Evolutionary conservation across 768 basidiomycete genomes (phyloP).

Genomic region (Boletus barrowsii): DNA sequence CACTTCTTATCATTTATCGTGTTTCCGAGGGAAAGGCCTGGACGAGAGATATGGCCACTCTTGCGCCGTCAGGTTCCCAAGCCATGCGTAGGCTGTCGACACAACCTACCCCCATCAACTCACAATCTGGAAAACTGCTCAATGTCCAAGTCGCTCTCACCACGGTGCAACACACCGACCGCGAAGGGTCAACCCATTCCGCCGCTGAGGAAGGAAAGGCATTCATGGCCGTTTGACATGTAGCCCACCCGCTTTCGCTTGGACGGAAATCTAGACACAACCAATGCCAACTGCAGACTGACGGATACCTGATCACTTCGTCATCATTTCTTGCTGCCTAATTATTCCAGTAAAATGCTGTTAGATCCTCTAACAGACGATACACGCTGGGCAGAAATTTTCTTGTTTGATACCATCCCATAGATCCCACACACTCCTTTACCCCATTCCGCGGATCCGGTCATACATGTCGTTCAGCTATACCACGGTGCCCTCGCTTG

Average conservation of each 20-base stretch:
- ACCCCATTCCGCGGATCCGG: background rate
- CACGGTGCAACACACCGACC: background rate
- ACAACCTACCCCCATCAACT: background rate
- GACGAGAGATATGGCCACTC: conserved; percentile 23
- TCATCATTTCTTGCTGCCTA: background rate
- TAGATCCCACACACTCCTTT: background rate
- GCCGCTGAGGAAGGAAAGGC: conserved; percentile 4
- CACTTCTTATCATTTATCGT: conserved; percentile 48
- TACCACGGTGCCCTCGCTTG: background rate
- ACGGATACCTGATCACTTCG: too few species aligned
- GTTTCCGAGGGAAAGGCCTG: conserved; percentile 45
- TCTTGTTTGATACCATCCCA: background rate
- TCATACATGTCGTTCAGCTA: background rate
- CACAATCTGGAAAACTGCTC: conserved; percentile 1
- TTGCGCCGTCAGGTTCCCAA: background rate
- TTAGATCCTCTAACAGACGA: background rate
- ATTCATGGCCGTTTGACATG: background rate
- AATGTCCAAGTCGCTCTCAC: conserved; percentile 19
- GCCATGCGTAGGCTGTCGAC: conserved; percentile 12
- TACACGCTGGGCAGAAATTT: background rate
- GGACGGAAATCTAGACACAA: background rate
- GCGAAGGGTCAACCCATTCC: conserved; percentile 1
- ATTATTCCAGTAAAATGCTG: background rate
- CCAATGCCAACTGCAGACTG: background rate
- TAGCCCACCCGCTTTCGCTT: background rate